Percentiles rank a stretch among this genome's conserved stretches.
These are phyloP conservation scores for Cordyceps cicadae DNA, from an alignment of 2,329 filamentous ascomycete species.

Conservation along the genomic window DNA sequence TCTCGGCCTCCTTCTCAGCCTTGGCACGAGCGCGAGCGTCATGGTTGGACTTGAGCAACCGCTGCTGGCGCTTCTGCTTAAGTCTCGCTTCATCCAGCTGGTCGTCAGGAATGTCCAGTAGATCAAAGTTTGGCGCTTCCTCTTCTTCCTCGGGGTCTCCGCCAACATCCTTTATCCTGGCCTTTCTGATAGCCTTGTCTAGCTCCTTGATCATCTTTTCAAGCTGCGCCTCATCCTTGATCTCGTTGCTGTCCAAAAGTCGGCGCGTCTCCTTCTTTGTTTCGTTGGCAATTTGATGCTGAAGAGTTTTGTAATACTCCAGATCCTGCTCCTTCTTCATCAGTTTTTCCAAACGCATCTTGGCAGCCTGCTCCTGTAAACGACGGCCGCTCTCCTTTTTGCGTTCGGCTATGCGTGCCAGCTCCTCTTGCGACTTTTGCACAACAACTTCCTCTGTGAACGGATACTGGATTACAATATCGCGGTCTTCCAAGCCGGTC, in stretches of 20 bases:
- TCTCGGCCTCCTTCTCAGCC: constrained; percentile 89
- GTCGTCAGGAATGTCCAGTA: constrained; percentile 84
- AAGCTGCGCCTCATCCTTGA: constrained; percentile 82
- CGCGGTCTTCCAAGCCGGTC: constrained; percentile 82
- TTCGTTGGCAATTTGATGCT: constrained; percentile 60
- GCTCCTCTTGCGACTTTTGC: constrained; percentile 90
- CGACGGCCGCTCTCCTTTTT: constrained; percentile 89
- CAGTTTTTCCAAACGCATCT: constrained; percentile 91
- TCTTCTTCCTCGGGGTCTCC: constrained; percentile 71
- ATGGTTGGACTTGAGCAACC: constrained; percentile 87
- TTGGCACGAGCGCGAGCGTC: constrained; percentile 91
- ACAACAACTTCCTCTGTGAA: constrained; percentile 84
- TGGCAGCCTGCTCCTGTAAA: constrained; percentile 90
- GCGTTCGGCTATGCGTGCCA: constrained; percentile 82
- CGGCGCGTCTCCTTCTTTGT: constrained; percentile 88
- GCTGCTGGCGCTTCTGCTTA: constrained; percentile 88
- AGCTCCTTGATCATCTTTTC: constrained; percentile 82
- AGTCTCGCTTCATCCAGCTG: constrained; percentile 84
- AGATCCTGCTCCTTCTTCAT: constrained; percentile 94
- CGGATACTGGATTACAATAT: constrained; percentile 84
- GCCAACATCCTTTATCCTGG: constrained; percentile 87
- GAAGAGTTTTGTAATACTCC: constrained; percentile 84
- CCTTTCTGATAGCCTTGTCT: constrained; percentile 81
- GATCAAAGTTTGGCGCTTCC: constrained; percentile 75
- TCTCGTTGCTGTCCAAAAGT: constrained; percentile 78